A percentile compares a stretch with the other conserved stretches of the same genome.
These are phyloP conservation scores for Poa annua DNA, from an alignment of 176 grass and related monocot genomes.

Conservation along the genomic window DNA sequence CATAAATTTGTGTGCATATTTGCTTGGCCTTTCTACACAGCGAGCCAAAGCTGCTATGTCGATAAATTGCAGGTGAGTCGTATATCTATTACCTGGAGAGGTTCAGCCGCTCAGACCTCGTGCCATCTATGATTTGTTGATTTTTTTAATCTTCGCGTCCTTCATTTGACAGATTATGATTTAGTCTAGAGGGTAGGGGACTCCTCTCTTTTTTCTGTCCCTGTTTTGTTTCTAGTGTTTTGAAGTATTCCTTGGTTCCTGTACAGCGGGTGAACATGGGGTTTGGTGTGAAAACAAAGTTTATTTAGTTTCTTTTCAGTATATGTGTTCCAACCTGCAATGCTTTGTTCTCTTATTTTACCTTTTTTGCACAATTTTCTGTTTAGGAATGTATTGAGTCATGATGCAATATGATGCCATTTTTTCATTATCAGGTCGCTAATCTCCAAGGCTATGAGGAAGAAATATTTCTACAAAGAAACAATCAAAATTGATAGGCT, in stretches of 20 bases:
- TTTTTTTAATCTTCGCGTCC: neutral
- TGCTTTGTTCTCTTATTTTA: neutral
- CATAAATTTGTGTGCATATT: constrained; percentile 62
- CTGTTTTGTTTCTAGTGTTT: constrained; percentile 2
- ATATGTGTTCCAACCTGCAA: constrained; percentile 28
- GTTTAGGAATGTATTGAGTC: neutral
- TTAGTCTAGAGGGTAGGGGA: neutral
- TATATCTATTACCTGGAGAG: constrained; percentile 8
- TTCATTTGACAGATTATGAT: constrained; percentile 4
- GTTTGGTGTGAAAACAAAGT: neutral
- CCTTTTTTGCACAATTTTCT: neutral
- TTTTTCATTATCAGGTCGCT: constrained; percentile 54
- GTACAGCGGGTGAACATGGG: neutral
- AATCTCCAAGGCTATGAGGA: constrained; percentile 67
- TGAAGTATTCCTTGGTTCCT: neutral
- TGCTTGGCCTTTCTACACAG: constrained; percentile 79
- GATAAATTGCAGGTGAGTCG: constrained; percentile 62
- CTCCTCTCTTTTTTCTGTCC: neutral
- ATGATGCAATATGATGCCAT: constrained; percentile 12
- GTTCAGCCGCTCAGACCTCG: neutral
- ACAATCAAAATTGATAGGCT: constrained; percentile 78
- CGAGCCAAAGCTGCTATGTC: constrained; percentile 76
- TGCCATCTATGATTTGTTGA: neutral
- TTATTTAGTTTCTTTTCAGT: constrained; percentile 13
- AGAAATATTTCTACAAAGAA: constrained; percentile 91